These are phyloP conservation scores for Penicillium sumatraense DNA, from an alignment of 2,329 filamentous ascomycete species.

Conservation along the genomic window DNA sequence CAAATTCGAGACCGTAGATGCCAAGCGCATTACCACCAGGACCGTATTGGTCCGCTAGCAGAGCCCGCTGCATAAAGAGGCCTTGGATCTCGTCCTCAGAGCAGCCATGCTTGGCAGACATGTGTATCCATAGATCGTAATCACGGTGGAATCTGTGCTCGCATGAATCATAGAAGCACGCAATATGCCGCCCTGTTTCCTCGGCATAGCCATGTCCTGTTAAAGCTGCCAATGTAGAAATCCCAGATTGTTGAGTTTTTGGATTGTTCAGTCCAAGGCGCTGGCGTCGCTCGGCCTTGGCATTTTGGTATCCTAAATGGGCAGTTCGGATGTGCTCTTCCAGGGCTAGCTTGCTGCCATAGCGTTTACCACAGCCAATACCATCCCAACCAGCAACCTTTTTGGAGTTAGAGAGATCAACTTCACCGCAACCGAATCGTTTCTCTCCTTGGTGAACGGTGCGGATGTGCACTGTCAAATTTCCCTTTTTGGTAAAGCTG, in stretches of 20 bases:
- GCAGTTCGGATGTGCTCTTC: constrained; percentile 84
- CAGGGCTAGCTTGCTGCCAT: constrained; percentile 76
- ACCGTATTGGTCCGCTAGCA: constrained; percentile 36
- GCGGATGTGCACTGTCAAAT: constrained; percentile 78
- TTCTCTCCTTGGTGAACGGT: constrained; percentile 74
- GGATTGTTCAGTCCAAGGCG: constrained; percentile 33
- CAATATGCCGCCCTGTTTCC: constrained; percentile 54
- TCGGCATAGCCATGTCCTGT: constrained; percentile 61
- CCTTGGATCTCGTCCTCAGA: constrained; percentile 46
- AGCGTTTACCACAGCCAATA: constrained; percentile 73
- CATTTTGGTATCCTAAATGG: constrained; percentile 68
- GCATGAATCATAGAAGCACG: constrained; percentile 58
- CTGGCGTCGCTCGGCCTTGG: constrained; percentile 45
- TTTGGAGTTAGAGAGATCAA: constrained; percentile 61
- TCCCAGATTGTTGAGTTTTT: constrained; percentile 12
- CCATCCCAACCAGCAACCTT: constrained; percentile 69
- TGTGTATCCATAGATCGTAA: constrained; percentile 62
- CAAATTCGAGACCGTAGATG: constrained; percentile 43
- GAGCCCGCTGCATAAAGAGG: constrained; percentile 45
- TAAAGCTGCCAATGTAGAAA: constrained; percentile 52
- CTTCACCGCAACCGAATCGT: constrained; percentile 77
- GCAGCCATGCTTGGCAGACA: constrained; percentile 51
- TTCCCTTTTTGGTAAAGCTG: constrained; percentile 81
- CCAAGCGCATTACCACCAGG: constrained; percentile 35
- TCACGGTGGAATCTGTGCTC: constrained; percentile 60